Evolutionary conservation across 345 rosid genomes (phyloP), one percentile per base, ranked within the genome.

Genomic region (Camelina hispida): DNA sequence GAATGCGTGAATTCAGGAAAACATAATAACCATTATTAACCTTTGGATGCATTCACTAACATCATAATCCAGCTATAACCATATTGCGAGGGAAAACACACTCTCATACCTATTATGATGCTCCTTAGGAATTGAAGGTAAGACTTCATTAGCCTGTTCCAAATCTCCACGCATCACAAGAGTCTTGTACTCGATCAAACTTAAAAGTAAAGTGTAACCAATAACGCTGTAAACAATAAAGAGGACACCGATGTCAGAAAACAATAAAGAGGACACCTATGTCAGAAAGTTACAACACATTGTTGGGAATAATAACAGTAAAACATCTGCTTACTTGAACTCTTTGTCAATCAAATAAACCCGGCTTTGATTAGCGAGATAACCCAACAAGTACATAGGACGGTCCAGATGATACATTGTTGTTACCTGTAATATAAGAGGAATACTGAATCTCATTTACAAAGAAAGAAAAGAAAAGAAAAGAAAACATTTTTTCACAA

Each of bases 391-490:
- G 85, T 94, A 94, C 97, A 94, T 94, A 37, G 98, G 98, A 14
- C 97, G 96, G 81, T 94, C 98, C 88, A 94, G 83, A 83, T 94
- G 98, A 78, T 74, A 91, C 98, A 94, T 88, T 20, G 98, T 94
- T n/a, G 97, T 91, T 51, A 94, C 95, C 98, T 94, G 81, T 52
- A 78, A 63, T 51, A 25, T 48, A 6, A 58, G 44, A 63, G 53
- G 48, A 48, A 16, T 30, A 56, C 1, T 46, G 50, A 35, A 62
- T 68, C 25, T 69, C 65, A 12, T 55, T 54, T 46, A 16, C 51
- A 23, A n/a, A 15, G 35, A 54, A 69, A 22, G n/a, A 17, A 69
- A 52, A 18, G 10, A 17, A 69, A 52, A 18, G 10, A 52, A 15
- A 13, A 75, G 18, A 11, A 53, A 12, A n/a, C 0, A 0, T 1